phyloP scores from a whole-genome alignment of 768 basidiomycete genomes.

The Hebeloma cylindrosporum region DNA sequence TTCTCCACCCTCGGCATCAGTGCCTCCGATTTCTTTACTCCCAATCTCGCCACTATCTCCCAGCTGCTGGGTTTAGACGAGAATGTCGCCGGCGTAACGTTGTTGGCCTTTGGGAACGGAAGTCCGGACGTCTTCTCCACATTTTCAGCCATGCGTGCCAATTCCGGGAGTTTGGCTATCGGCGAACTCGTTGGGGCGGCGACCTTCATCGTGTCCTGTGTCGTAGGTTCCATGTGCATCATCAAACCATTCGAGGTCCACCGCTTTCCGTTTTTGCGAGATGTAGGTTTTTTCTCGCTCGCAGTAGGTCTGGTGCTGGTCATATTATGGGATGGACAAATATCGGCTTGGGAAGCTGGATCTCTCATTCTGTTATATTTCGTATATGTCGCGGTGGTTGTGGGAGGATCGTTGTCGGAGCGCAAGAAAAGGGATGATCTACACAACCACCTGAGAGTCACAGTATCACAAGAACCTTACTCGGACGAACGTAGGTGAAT shows the following conservation, averaged over 20 bases:
- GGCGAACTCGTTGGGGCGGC: constrained; percentile 96
- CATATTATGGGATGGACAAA: constrained; percentile 74
- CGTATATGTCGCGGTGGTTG: constrained; percentile 74
- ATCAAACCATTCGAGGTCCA: constrained; percentile 92
- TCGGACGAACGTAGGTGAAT: constrained; percentile 56
- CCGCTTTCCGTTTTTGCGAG: constrained; percentile 80
- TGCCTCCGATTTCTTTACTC: constrained; percentile 97
- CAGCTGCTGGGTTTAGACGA: constrained; percentile 85
- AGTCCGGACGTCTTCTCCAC: constrained; percentile 97
- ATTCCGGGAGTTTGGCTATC: constrained; percentile 87
- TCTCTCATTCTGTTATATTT: constrained; percentile 72
- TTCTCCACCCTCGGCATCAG: constrained; percentile 95
- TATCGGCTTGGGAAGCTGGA: constrained; percentile 72
- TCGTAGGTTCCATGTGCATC: constrained; percentile 97
- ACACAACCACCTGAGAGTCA: constrained; percentile 37
- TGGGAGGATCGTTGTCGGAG: constrained; percentile 77
- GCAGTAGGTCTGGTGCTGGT: constrained; percentile 75
- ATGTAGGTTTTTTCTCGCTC: constrained; percentile 91
- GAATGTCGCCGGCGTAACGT: constrained; percentile 93
- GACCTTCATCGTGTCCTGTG: constrained; percentile 93
- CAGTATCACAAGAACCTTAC: constrained; percentile 58
- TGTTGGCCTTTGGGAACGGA: constrained; percentile 96
- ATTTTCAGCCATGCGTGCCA: constrained; percentile 84
- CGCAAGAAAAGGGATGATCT: constrained; percentile 57
- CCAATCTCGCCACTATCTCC: constrained; percentile 90